Conservation (phyloP, 371 early-diverging fungal species). For the Zancudomyces culisetae region DNA sequence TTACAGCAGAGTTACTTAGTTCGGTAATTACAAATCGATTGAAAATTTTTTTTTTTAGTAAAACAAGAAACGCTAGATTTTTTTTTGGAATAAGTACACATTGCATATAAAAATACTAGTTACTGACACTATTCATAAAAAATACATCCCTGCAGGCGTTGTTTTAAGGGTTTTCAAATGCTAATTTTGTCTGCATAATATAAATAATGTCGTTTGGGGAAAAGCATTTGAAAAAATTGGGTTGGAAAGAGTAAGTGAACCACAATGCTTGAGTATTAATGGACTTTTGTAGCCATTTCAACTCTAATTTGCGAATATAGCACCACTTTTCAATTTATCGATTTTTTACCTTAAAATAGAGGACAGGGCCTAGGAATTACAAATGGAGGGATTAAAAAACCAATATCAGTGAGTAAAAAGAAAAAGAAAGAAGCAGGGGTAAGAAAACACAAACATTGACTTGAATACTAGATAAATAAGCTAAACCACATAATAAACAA, state of each 20-base stretch:
- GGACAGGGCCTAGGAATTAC: constrained; percentile 80
- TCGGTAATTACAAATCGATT: neutral
- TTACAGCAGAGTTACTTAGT: neutral
- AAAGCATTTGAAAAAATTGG: constrained; percentile 45
- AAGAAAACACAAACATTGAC: neutral
- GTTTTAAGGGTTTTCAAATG: no score
- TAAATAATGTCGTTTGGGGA: constrained; percentile 32
- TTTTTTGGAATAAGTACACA: neutral
- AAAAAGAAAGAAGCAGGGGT: constrained; percentile 31
- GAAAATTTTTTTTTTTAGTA: neutral
- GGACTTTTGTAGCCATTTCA: neutral
- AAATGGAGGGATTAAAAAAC: constrained; percentile 55
- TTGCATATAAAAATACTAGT: no score
- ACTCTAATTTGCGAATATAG: neutral
- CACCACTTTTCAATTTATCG: no score
- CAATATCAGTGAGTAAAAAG: constrained; percentile 60
- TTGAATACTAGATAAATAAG: neutral
- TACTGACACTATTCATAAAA: neutral
- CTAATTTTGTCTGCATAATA: neutral
- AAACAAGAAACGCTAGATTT: neutral
- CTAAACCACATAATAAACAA: no score
- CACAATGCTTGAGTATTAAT: neutral
- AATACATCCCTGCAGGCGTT: no score
- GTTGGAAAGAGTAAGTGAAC: constrained; percentile 38
- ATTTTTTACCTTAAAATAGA: constrained; percentile 21